A percentile compares a stretch with the other conserved stretches of the same genome.
phyloP scores from a whole-genome alignment of 495 filamentous ascomycete genomes.

The Hypoxylon intermedium region DNA sequence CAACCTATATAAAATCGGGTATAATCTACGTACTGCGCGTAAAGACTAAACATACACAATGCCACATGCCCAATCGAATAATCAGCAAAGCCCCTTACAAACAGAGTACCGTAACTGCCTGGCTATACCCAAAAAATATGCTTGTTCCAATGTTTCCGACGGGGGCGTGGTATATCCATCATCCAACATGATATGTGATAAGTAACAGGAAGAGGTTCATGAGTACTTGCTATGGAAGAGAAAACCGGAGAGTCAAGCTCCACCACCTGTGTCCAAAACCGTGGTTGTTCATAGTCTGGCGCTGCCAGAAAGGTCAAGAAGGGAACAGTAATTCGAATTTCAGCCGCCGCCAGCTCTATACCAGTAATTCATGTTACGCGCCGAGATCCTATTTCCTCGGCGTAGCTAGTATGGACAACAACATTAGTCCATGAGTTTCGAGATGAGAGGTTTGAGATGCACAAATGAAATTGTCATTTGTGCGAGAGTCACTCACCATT shows the following conservation, averaged over 20 bases:
- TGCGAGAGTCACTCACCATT: constrained; percentile 56
- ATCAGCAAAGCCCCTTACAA: constrained; percentile 16
- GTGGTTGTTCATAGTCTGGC: not conserved
- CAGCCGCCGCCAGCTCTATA: not conserved
- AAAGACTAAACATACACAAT: constrained; percentile 23
- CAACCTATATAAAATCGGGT: constrained; percentile 33
- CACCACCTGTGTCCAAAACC: constrained; percentile 5
- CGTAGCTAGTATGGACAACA: constrained; percentile 42
- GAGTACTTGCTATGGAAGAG: not conserved
- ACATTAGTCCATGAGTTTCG: constrained; percentile 6
- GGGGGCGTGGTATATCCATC: not conserved
- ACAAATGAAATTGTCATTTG: no score
- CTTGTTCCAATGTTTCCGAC: not conserved
- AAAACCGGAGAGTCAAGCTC: constrained; percentile 2
- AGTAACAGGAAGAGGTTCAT: not conserved
- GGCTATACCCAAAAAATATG: constrained; percentile 16
- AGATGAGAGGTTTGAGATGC: no score
- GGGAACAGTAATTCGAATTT: constrained; percentile 1
- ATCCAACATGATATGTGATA: not conserved
- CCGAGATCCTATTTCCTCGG: constrained; percentile 55
- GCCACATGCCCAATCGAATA: constrained; percentile 16
- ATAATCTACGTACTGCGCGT: constrained; percentile 31
- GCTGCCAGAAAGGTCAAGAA: not conserved
- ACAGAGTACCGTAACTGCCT: constrained; percentile 1
- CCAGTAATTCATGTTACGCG: constrained; percentile 11